These are phyloP conservation scores for Pythium phragmiticola DNA, from an alignment of 352 stramenopile genomes.

Conservation along the genomic window DNA sequence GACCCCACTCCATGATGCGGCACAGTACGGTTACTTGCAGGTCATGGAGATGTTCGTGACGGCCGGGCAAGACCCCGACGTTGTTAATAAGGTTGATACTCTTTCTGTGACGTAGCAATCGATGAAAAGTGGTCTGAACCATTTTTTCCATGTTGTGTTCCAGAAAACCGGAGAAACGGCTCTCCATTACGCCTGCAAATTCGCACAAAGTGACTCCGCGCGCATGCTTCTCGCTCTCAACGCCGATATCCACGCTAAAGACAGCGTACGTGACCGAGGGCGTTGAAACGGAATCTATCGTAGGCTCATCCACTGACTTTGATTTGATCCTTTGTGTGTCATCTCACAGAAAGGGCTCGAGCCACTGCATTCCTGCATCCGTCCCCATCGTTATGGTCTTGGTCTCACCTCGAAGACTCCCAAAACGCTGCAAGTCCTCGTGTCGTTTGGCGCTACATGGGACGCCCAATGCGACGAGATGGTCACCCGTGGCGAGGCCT, in stretches of 20 bases:
- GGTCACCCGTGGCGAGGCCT: not conserved
- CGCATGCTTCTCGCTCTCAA: not conserved
- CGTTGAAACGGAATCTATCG: not conserved
- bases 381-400: not conserved
- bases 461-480: not conserved
- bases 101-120: not conserved
- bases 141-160: not conserved
- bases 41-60: too few species aligned
- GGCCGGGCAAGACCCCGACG: too few species aligned
- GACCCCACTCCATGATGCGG: too few species aligned
- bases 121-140: not conserved
- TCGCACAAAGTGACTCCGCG: not conserved
- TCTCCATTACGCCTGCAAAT: not conserved
- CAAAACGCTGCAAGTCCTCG: constrained; percentile 1
- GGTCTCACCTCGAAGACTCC: not conserved
- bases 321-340: not conserved
- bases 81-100: not conserved
- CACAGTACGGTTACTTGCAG: too few species aligned
- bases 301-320: not conserved
- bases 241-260: not conserved
- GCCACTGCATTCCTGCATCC: constrained; percentile 4
- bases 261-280: not conserved
- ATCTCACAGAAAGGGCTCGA: not conserved
- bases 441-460: not conserved
- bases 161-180: not conserved